Evolutionary conservation across 2,329 filamentous ascomycete genomes (phyloP).

Genomic region (Fusarium poae): DNA sequence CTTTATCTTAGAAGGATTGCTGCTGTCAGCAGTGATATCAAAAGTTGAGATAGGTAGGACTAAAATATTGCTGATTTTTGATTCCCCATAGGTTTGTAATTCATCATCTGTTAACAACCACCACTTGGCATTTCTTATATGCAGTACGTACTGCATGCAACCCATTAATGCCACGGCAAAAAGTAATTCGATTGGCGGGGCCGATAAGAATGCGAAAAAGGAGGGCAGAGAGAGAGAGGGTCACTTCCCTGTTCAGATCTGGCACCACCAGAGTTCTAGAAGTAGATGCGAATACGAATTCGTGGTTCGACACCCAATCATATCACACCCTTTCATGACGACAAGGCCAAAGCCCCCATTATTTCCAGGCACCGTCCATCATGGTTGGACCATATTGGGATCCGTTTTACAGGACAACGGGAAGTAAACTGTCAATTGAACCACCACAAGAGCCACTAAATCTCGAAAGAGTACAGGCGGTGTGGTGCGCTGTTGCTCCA

Average conservation of each 20-base stretch:
- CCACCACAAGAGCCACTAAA: slow-evolving; percentile 21
- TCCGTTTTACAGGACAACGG: slow-evolving; percentile 26
- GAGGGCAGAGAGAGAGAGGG: slow-evolving; percentile 27
- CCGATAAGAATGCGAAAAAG: slow-evolving; percentile 45
- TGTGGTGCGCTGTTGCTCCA: slow-evolving; percentile 29
- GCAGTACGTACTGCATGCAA: slow-evolving; percentile 25
- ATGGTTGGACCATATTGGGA: slow-evolving; percentile 11
- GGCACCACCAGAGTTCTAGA: slow-evolving; percentile 21
- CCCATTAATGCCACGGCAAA: slow-evolving; percentile 6
- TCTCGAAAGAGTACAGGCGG: slow-evolving; percentile 35
- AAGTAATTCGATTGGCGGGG: slow-evolving; percentile 15
- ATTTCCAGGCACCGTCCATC: slow-evolving; percentile 35
- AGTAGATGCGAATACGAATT: slow-evolving; percentile 45
- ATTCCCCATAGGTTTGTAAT: background rate
- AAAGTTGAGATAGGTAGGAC: background rate
- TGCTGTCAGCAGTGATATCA: background rate
- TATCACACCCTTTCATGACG: slow-evolving; percentile 5
- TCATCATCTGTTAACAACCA: background rate
- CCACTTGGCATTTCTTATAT: background rate
- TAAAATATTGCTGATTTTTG: background rate
- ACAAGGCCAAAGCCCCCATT: slow-evolving; percentile 5
- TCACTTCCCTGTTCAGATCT: slow-evolving; percentile 30
- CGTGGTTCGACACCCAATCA: slow-evolving; percentile 29
- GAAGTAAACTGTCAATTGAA: slow-evolving; percentile 18
- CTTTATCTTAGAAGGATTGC: background rate